Evolutionary conservation across 2,329 filamentous ascomycete species (phyloP).

Genomic region (Cladosporium oxysporum): DNA sequence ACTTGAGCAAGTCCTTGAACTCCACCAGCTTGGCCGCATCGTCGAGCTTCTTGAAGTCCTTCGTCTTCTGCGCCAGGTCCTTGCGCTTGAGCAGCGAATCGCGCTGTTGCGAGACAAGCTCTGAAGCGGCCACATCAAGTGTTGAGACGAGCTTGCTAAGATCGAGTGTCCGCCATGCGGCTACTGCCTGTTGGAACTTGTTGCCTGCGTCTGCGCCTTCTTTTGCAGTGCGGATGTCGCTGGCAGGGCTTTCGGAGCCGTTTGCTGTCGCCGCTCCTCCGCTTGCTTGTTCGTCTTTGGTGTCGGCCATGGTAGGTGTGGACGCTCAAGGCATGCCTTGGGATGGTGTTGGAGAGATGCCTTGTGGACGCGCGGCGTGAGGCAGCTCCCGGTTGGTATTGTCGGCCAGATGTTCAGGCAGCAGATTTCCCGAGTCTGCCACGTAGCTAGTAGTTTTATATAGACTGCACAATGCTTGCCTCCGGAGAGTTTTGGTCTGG

Average conservation of each 20-base stretch:
- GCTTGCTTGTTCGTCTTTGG: slow-evolving; percentile 25
- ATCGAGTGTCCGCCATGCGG: slow-evolving; percentile 93
- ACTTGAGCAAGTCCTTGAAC: slow-evolving; percentile 81
- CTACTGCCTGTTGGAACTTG: slow-evolving; percentile 95
- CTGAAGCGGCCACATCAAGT: slow-evolving; percentile 90
- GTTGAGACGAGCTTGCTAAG: slow-evolving; percentile 78
- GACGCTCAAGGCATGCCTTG: slow-evolving; percentile 18
- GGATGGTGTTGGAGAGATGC: neutral
- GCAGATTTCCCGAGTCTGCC: neutral
- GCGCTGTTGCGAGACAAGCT: slow-evolving; percentile 88
- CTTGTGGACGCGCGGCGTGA: slow-evolving; percentile 6
- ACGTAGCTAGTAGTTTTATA: neutral
- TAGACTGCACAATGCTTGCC: neutral
- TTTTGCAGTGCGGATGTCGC: slow-evolving; percentile 17
- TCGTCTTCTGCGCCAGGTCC: slow-evolving; percentile 97
- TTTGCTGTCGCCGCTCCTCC: slow-evolving; percentile 11
- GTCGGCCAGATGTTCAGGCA: neutral
- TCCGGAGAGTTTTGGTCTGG: neutral
- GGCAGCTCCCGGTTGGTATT: neutral
- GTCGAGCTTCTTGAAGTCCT: slow-evolving; percentile 93
- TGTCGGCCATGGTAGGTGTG: slow-evolving; percentile 25
- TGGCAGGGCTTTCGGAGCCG: slow-evolving; percentile 19
- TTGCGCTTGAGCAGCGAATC: slow-evolving; percentile 96
- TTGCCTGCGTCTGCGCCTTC: slow-evolving; percentile 38
- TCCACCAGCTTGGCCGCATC: slow-evolving; percentile 83